Conservation (phyloP, 352 stramenopile species). For the Globisporangium mamillatum region DNA sequence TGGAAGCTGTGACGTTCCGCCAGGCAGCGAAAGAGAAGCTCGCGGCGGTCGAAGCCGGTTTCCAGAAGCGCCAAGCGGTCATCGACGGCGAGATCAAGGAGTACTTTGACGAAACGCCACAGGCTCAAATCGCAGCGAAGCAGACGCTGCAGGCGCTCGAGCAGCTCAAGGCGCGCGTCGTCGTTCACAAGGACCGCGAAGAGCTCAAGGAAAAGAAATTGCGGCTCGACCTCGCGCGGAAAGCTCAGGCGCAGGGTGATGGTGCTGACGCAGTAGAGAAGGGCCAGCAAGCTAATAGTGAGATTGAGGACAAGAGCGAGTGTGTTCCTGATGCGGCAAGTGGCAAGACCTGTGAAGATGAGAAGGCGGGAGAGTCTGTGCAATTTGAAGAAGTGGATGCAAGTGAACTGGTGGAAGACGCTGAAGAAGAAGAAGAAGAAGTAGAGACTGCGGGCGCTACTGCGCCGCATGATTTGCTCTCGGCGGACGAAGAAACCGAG, state of each 20-base stretch:
- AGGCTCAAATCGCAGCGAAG: conserved; percentile 23
- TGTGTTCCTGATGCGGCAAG: conserved; percentile 16
- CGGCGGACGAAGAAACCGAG: conserved; percentile 28
- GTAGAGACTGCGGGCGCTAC: conserved; percentile 12
- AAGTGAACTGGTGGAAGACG: conserved; percentile 17
- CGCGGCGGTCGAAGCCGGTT: conserved; percentile 40
- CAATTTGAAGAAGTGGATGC: conserved; percentile 36
- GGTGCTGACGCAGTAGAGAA: neutral
- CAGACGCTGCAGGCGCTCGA: conserved; percentile 41
- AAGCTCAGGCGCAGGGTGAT: conserved; percentile 26
- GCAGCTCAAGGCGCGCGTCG: conserved; percentile 54
- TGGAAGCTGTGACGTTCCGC: conserved; percentile 33
- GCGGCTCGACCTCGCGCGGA: conserved; percentile 45
- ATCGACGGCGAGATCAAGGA: conserved; percentile 38
- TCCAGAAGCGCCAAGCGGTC: conserved; percentile 39
- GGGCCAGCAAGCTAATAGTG: neutral
- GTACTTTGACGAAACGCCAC: conserved; percentile 39
- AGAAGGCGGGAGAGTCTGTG: neutral
- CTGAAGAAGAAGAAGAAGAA: conserved; percentile 21
- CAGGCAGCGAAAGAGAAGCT: conserved; percentile 36
- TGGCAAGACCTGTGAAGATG: conserved; percentile 15
- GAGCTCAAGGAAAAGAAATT: conserved; percentile 60
- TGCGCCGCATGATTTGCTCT: conserved; percentile 3
- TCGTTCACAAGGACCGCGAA: conserved; percentile 60
- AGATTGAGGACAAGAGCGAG: neutral